Base-by-base conservation (phyloP, 2,329 filamentous ascomycete genomes). In the Ramularia collo-cygni region DNA sequence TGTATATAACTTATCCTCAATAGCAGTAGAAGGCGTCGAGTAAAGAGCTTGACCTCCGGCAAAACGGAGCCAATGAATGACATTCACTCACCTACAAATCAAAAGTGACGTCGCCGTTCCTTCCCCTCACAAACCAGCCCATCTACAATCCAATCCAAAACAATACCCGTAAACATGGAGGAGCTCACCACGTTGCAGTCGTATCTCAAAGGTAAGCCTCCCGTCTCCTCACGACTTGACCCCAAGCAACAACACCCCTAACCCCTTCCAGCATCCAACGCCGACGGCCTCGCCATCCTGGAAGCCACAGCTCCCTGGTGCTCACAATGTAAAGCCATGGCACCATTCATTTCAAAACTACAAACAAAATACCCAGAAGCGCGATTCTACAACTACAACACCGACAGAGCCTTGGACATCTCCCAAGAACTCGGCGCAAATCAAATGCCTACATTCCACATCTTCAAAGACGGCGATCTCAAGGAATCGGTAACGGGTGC, bases 381-480 rank as follows among this genome's bases (percentile, higher is more conserved):
- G 3, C 40, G 48, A 9, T 60, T 55, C 45, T 59, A 58, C 40
- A 40, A 42, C 14, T 60, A 59, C 46, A 50, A 59, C 32, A 53
- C 53, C 28, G 58, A 60, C 16, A 50, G 37, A n/a, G 55, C 52
- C 35, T 21, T 46, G 26, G 57, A 58, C 21, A 59, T 60, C 32
- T 45, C 52, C 7, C 58, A 60, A 33, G 58, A 60, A 37, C 46
- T 60, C 13, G 54, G 53, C 14, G 57, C 50, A 8, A 54, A 47
- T 19, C 43, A 50, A 21, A 57, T 60, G 58, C 58, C 58, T 16
- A 56, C 55, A 8, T 60, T 60, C 42, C 45, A 56, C 38, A 43
- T 59, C n/a, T 60, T 60, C 49, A 54, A 55, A 33, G 54, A 60
- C 38, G 58, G 58, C 4, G 57, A 59, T 34, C 17, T 60, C 28